Conservation (phyloP, 345 rosid genomes). For the Eucalyptus guilfoylei region DNA sequence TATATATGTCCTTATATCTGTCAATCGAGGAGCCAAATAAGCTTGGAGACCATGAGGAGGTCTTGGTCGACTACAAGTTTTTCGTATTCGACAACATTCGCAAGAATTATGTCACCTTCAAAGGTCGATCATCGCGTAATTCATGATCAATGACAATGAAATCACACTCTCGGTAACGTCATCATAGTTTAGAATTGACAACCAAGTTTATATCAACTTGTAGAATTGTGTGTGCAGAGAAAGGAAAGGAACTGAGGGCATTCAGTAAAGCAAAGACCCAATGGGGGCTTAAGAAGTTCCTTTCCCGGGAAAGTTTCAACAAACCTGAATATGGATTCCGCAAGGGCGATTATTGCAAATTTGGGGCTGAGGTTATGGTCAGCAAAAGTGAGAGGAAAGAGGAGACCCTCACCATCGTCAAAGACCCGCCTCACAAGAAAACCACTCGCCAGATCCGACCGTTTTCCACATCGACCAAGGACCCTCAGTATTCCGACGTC, state of each 20-base stretch:
- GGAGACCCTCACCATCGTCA: background rate
- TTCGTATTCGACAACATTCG: background rate
- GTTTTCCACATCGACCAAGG: too few species aligned
- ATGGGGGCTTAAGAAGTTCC: background rate
- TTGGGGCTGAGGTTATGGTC: background rate
- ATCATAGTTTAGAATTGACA: background rate
- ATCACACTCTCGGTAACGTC: fast-evolving
- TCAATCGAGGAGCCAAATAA: background rate
- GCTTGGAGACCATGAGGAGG: background rate
- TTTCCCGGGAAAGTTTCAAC: background rate
- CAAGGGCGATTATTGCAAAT: background rate
- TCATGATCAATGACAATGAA: background rate
- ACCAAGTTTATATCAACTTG: background rate
- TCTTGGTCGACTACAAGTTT: background rate
- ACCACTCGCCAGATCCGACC: background rate
- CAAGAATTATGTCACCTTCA: background rate
- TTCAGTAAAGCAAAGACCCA: background rate
- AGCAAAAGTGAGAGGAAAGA: background rate
- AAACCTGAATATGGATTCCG: background rate
- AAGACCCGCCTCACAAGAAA: background rate
- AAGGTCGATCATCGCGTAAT: background rate
- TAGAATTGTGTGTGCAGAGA: background rate
- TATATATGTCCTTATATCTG: background rate
- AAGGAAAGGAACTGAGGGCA: background rate
- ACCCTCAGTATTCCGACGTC: fast-evolving